A percentile compares a stretch with the other conserved stretches of the same genome.
These are phyloP conservation scores for Aureobasidium sp. DNA, from an alignment of 2,329 filamentous ascomycete species.

Conservation along the genomic window DNA sequence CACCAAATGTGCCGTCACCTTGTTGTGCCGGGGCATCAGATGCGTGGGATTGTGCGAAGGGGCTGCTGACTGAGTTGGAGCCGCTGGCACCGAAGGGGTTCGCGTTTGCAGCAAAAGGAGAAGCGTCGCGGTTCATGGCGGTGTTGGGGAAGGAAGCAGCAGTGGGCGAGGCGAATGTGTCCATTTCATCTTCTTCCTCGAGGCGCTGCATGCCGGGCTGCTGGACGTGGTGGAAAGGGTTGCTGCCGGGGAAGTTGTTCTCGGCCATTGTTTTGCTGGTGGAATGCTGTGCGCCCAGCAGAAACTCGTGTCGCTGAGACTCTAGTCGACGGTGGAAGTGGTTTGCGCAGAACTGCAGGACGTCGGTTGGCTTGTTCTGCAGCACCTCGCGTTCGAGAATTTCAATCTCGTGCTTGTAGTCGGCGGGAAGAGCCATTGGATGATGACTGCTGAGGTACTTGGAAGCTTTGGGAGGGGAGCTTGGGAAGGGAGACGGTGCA, in stretches of 20 bases:
- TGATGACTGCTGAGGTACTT: slow-evolving; percentile 8
- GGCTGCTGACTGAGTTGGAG: slow-evolving; percentile 23
- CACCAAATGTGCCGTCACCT: slow-evolving; percentile 27
- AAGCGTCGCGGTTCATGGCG: slow-evolving; percentile 40
- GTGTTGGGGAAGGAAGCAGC: slow-evolving; percentile 39
- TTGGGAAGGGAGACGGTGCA: slow-evolving; percentile 11
- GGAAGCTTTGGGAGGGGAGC: slow-evolving; percentile 9
- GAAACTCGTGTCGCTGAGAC: slow-evolving; percentile 54
- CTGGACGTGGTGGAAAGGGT: slow-evolving; percentile 58
- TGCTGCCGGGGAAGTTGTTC: slow-evolving; percentile 68
- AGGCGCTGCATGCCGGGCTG: slow-evolving; percentile 52
- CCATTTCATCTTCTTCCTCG: slow-evolving; percentile 74
- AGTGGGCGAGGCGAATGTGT: slow-evolving; percentile 68
- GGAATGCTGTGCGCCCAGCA: slow-evolving; percentile 44
- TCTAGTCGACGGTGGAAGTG: slow-evolving; percentile 60
- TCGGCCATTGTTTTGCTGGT: slow-evolving; percentile 56
- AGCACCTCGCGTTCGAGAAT: slow-evolving; percentile 56
- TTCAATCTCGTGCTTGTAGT: slow-evolving; percentile 57
- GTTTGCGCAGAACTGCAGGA: slow-evolving; percentile 64
- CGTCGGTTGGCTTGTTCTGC: slow-evolving; percentile 53
- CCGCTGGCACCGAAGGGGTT: slow-evolving; percentile 28
- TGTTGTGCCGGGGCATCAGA: slow-evolving; percentile 15
- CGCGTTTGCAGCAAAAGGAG: slow-evolving; percentile 43
- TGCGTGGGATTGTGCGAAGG: slow-evolving; percentile 23
- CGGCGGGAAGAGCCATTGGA: slow-evolving; percentile 37